Base-by-base conservation (phyloP, 495 filamentous ascomycete genomes). In the Aspergillus leporis region DNA sequence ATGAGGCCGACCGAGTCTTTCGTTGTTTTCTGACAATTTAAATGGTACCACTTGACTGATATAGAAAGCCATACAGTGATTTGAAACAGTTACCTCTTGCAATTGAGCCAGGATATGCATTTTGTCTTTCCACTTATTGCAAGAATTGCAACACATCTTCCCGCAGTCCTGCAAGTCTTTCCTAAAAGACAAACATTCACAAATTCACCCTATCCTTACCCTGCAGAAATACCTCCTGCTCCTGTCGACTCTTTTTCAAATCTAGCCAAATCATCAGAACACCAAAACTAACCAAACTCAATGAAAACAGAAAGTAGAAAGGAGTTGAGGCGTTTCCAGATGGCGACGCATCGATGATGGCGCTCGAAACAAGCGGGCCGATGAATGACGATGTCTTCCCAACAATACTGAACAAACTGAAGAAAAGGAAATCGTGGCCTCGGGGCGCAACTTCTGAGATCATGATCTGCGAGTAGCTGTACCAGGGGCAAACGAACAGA, bases 381-480 rank as follows among this genome's bases (percentile, higher is more conserved):
- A 88, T 86, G 59, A 87, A 88, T 0, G 78, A 80, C 1, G 78
- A 82, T 0, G 84, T 87, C 68, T 88, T 87, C 43, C 85, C 84
- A 40, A 88, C 79, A 61, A 87, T 86, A 59, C 77, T 82, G 70
- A 87, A 87, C 3, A 88, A 73, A 48, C 78, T 82, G 77, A 88
- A 88, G 74, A 87, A 88, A 0, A 87, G 68, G 65, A 87, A 87
- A 55, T 87, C 85, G 56, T 85, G 81, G 41, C 85, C 85, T 9
- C 83, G 74, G 0, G 85, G 85, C 0, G 83, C 86, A 32, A 88
- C 83, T 61, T 87, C 85, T 0, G 80, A 83, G 60, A 88, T 87
- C 83, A 88, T 85, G 68, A 84, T 87, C 64, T 87, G 84, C 5
- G 77, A 81, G 68, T 87, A 88, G 38, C 83, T 84, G 71, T 87